Evolutionary conservation across 75 land plant species (phyloP), one percentile per base, ranked within the genome.

Genomic region (Ceratopteris richardii): DNA sequence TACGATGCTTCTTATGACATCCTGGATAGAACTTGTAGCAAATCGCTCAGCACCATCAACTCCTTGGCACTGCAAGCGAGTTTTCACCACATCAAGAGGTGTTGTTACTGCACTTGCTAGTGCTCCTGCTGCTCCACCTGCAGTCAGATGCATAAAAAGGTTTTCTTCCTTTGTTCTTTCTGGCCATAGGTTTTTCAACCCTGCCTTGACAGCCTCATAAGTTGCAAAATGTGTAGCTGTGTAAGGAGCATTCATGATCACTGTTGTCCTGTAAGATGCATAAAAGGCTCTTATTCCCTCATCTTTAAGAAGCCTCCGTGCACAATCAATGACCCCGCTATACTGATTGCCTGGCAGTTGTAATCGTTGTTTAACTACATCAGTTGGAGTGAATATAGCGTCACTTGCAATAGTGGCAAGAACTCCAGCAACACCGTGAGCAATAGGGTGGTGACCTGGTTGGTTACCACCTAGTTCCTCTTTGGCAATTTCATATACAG

Each of bases 301-400:
- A 44, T 81, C 84, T 29, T 62, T 64, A 39, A 65, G 21, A 4
- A 81, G 73, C 36, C 60, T 81, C 61, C 27, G 51, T 1, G 77
- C 44, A 47, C 88, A 84, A 51, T 81, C 81, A 54, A 27, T 33
- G 1, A 81, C 78, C 5, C 88, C 84, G 31, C 31, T 59, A 44
- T 84, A 84, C 1, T 77, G 74, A 42, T 75, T 70, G 29, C 62
- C 55, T 13, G 57, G 64, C 44, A 84, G 58, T 67, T 84, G 88
- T 43, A 62, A 28, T 84, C n/a, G n/a, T n/a, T n/a, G n/a, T n/a
- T n/a, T n/a, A n/a, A n/a, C n/a, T n/a, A n/a, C n/a, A n/a, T n/a
- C 88, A 80, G 81, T 81, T 3, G 88, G 88, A 24, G 84, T 84
- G 24, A 81, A 62, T 29, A 84, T 84, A 0, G 88, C 81, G 27